Base-by-base conservation (phyloP, 345 rosid genomes). In the Turritis glabra region DNA sequence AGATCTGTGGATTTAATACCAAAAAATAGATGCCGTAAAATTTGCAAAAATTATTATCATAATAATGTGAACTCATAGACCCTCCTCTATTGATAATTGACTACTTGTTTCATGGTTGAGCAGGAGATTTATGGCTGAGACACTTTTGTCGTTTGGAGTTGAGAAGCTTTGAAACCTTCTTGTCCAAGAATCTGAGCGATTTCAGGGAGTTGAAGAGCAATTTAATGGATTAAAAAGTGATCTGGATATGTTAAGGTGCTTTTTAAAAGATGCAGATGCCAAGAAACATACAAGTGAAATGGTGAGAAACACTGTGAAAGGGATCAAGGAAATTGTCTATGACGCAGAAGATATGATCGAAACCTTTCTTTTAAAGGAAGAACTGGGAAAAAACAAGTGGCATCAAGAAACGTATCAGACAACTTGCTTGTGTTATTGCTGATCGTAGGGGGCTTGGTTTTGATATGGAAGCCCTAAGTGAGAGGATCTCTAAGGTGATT, bases 281-380 rank as follows among this genome's bases (percentile, higher is more conserved):
- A 74, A 65, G 27, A 79, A 69, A 29, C 73, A 79, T 27, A 38
- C 22, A 15, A 77, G 76, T 3, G 69, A 59, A 21, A 17, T 69
- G 15, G 77, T 77, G 18, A 68, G 38, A 23, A 71, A 57, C 19
- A 60, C 66, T 75, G 72, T 79, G 26, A 72, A 77, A 5, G 69
- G 65, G 1, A 67, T 79, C 64, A 69, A 77, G 46, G 58, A 64
- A 32, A 74, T 58, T 7, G 64, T 77, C 3, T 74, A 30, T 14
- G 81, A 80, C 3, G 51, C 77, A 12, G 76, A 82, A 10, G 71
- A 80, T 74, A 26, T 74, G 17, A 52, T 77, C 1, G 75, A 82
- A 67, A 73, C 65, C 0, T 80, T 65, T 46, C 11, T 82, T 35
- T 56, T 56, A 3, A 61, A 54, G 2, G 48, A 29, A 2, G 53